Evolutionary conservation across 2,329 filamentous ascomycete genomes (phyloP).

Genomic region (Aspergillus udagawae): DNA sequence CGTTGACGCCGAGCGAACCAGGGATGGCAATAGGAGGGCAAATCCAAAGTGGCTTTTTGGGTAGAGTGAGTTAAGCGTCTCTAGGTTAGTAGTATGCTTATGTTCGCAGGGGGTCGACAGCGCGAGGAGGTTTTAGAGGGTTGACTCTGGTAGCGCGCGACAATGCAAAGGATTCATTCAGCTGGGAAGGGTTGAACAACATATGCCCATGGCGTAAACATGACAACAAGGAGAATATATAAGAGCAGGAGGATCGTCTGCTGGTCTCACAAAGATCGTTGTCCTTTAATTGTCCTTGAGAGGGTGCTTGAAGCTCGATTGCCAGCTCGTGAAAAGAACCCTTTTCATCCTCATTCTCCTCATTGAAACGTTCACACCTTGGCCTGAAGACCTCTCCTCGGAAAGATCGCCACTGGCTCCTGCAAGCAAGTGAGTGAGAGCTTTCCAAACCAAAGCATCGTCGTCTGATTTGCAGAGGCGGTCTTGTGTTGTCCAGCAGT

Average conservation of each 20-base stretch:
- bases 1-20: conserved; percentile 17
- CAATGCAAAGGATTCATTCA: conserved; percentile 5
- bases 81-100: not conserved
- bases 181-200: not conserved
- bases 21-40: not conserved
- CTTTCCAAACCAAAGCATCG: not conserved
- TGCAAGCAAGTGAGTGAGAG: conserved; percentile 1
- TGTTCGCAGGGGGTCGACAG: not conserved
- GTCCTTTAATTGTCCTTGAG: not conserved
- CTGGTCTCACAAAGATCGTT: not conserved
- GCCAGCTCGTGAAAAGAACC: not conserved
- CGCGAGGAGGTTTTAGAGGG: not conserved
- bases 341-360: not conserved
- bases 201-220: not conserved
- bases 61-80: conserved; percentile 2
- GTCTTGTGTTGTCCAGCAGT: conserved; percentile 1
- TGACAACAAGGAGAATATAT: not conserved
- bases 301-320: not conserved
- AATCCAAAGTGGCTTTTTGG: not conserved
- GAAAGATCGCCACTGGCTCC: not conserved
- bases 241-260: not conserved
- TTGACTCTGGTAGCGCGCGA: conserved; percentile 20
- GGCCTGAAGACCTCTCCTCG: not conserved
- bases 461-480: conserved; percentile 4
- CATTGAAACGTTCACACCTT: not conserved